phyloP scores from a whole-genome alignment of 345 rosid genomes.

The Abelmoschus esculentus region DNA sequence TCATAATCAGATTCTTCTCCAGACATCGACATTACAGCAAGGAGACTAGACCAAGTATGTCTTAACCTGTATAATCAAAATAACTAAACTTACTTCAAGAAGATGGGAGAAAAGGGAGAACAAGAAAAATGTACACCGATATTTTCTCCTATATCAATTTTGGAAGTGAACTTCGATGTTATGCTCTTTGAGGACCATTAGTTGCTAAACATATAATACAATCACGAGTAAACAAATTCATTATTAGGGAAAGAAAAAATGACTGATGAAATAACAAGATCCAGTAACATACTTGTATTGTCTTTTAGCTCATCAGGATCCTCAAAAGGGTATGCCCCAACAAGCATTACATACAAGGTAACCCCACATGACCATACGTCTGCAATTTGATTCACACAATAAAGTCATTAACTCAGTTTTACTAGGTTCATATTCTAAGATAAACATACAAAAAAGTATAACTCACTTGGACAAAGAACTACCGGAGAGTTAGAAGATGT shows the following conservation, averaged over 20 bases:
- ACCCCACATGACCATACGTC: constrained; percentile 99
- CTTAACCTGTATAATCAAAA: too few species aligned
- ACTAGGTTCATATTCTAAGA: not conserved
- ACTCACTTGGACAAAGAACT: not conserved
- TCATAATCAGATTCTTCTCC: too few species aligned
- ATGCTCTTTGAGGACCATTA: too few species aligned
- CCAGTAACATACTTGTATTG: constrained; percentile 47
- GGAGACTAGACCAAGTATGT: too few species aligned
- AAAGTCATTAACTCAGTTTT: constrained; percentile 4
- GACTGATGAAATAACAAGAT: not conserved
- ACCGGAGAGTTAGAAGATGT: not conserved
- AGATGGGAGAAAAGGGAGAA: too few species aligned
- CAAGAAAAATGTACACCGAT: too few species aligned
- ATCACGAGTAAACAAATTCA: not conserved
- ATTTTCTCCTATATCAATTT: too few species aligned
- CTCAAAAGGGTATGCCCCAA: constrained; percentile 93
- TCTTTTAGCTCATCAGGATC: constrained; percentile 93
- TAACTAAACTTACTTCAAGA: too few species aligned
- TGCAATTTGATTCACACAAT: constrained; percentile 54
- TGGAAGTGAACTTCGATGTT: too few species aligned
- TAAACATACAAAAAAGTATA: not conserved
- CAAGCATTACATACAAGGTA: constrained; percentile 88
- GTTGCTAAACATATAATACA: too few species aligned
- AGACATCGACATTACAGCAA: too few species aligned
- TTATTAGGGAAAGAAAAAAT: not conserved